A percentile compares a stretch with the other conserved stretches of the same genome.
Conservation (phyloP, 2,329 filamentous ascomycete species). For the Colletotrichum gloeosporioides region DNA sequence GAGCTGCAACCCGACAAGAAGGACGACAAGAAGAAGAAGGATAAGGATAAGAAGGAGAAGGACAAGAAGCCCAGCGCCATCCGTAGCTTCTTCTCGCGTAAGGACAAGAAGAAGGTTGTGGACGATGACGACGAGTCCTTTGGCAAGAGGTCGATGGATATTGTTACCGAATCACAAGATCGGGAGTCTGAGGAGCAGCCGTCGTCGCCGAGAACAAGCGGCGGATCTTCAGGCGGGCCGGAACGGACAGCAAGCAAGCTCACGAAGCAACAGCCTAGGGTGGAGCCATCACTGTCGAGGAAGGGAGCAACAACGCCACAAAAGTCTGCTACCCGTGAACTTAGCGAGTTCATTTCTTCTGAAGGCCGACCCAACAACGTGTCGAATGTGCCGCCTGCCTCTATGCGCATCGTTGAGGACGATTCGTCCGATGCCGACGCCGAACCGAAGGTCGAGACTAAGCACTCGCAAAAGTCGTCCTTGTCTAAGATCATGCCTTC, state of each 20-base stretch:
- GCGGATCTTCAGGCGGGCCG: slow-evolving; percentile 28
- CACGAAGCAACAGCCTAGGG: slow-evolving; percentile 68
- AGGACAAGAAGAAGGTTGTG: slow-evolving; percentile 62
- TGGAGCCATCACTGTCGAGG: slow-evolving; percentile 51
- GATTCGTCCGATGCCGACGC: slow-evolving; percentile 38
- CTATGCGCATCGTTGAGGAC: slow-evolving; percentile 63
- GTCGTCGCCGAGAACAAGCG: slow-evolving; percentile 36
- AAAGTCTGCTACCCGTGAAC: slow-evolving; percentile 43
- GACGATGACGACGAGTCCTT: slow-evolving; percentile 66
- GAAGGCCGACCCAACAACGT: slow-evolving; percentile 56
- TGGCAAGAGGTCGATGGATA: slow-evolving; percentile 69
- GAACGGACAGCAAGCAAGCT: slow-evolving; percentile 71
- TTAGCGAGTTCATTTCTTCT: slow-evolving; percentile 44
- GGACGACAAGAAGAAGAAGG: slow-evolving; percentile 78
- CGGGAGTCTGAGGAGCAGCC: slow-evolving; percentile 51
- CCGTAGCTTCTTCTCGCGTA: slow-evolving; percentile 67
- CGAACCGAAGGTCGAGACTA: slow-evolving; percentile 30
- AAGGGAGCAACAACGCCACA: slow-evolving; percentile 38
- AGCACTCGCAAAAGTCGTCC: slow-evolving; percentile 42
- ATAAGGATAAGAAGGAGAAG: slow-evolving; percentile 78
- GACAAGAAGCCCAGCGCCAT: slow-evolving; percentile 64
- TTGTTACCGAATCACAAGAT: slow-evolving; percentile 46
- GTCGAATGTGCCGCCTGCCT: slow-evolving; percentile 58
- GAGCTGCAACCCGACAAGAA: slow-evolving; percentile 66
- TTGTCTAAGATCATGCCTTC: slow-evolving; percentile 49